phyloP scores from a whole-genome alignment of 2,329 filamentous ascomycete genomes.

The Beauveria pseudobassiana region DNA sequence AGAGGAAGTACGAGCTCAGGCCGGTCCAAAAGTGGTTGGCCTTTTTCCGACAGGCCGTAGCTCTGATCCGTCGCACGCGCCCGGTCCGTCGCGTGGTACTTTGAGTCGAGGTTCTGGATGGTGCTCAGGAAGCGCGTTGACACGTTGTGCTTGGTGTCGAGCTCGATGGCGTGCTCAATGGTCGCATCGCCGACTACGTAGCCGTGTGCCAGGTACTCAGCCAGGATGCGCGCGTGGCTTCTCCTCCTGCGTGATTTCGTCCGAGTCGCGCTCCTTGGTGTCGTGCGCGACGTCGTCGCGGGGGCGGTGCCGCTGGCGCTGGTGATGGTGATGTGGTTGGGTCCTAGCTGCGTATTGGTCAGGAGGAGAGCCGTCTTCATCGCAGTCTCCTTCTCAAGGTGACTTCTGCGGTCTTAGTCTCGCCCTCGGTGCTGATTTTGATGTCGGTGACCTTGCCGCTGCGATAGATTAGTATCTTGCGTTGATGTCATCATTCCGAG shows the following conservation, averaged over 20 bases:
- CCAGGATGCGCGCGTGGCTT: conserved; percentile 90
- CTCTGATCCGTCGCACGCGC: conserved; percentile 76
- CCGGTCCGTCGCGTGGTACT: conserved; percentile 82
- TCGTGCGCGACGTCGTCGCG: conserved; percentile 51
- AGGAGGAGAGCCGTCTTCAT: conserved; percentile 95
- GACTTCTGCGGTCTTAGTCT: conserved; percentile 78
- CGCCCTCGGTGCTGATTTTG: conserved; percentile 61
- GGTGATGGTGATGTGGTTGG: conserved; percentile 72
- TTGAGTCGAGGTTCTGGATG: conserved; percentile 69
- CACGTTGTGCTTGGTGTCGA: conserved; percentile 87
- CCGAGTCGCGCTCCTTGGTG: conserved; percentile 48
- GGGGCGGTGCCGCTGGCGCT: conserved; percentile 57
- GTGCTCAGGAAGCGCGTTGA: conserved; percentile 70
- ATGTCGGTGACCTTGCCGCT: conserved; percentile 89
- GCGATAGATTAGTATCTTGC: conserved; percentile 16
- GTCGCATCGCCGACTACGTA: conserved; percentile 72
- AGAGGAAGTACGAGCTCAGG: conserved; percentile 80
- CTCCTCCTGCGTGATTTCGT: conserved; percentile 86
- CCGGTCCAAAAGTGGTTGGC: conserved; percentile 58
- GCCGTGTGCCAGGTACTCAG: conserved; percentile 93
- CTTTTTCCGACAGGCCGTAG: conserved; percentile 73
- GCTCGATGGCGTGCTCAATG: conserved; percentile 74
- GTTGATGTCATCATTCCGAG: no score
- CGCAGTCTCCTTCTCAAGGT: conserved; percentile 91
- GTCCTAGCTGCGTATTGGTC: conserved; percentile 90